Evolutionary conservation across 192 early-diverging fungal species (phyloP).

Genomic region (Cetraspora pellucida): DNA sequence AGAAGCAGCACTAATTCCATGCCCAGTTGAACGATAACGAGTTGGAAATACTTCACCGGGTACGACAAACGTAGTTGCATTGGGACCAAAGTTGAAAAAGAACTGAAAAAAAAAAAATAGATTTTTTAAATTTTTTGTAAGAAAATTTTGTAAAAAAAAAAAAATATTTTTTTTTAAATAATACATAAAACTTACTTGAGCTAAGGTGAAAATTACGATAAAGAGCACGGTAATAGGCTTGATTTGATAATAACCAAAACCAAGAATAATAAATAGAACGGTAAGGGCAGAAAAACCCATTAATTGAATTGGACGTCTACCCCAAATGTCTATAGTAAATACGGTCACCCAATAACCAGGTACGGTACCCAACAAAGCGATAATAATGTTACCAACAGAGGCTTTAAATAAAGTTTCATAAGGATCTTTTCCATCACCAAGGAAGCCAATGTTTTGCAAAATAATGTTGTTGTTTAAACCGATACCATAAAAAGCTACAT

Average conservation of each 20-base stretch:
- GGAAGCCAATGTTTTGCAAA: slow-evolving; percentile 70
- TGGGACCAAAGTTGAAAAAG: slow-evolving; percentile 97
- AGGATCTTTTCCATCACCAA: slow-evolving; percentile 38
- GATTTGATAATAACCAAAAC: slow-evolving; percentile 72
- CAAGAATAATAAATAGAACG: slow-evolving; percentile 73
- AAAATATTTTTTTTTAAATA: neutral
- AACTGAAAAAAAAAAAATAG: slow-evolving; percentile 40
- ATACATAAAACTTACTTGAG: neutral
- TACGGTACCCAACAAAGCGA: slow-evolving; percentile 81
- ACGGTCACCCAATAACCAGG: slow-evolving; percentile 98
- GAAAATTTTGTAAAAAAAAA: neutral
- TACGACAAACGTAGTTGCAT: slow-evolving; percentile 85
- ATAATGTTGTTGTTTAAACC: slow-evolving; percentile 81
- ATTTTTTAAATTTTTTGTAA: neutral
- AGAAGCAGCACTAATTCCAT: slow-evolving; percentile 78
- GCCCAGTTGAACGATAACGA: slow-evolving; percentile 75
- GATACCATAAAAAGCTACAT: slow-evolving; percentile 82
- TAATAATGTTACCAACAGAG: slow-evolving; percentile 88
- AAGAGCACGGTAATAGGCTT: slow-evolving; percentile 59
- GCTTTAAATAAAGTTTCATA: slow-evolving; percentile 61
- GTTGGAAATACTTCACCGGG: slow-evolving; percentile 85
- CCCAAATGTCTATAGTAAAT: slow-evolving; percentile 81
- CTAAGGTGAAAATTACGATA: slow-evolving; percentile 20
- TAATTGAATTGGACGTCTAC: slow-evolving; percentile 92
- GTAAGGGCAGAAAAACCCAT: slow-evolving; percentile 78